Base-by-base conservation (phyloP, 352 stramenopile genomes). In the Chrysophaeum taylorii region DNA sequence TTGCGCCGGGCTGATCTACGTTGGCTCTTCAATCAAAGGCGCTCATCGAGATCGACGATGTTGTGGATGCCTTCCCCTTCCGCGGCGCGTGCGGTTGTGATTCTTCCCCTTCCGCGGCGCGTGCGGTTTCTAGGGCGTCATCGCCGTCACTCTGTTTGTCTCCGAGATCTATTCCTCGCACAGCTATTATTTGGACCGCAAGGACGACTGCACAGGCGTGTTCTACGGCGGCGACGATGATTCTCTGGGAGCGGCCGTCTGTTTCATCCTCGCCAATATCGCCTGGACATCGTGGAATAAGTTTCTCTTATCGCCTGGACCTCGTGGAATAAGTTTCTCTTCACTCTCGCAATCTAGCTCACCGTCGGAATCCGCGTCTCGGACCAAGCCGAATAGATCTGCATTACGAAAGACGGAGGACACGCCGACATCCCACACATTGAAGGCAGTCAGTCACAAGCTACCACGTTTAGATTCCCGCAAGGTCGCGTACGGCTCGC, bases 31-130 rank as follows among this genome's bases (percentile, higher is more conserved):
- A 14, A 68, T 41, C n/a, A 33, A 79, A 0, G 68, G 82, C 68
- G 33, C 60, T 77, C 37, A 38, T 81, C n/a, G 48, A 79, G 35
- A 88, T 92, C 77, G 86, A 92, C 78, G 86, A 92, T 71, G 84
- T 85, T 27, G 86, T 92, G 33, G 84, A 91, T 77, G 86, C 87
- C 64, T 77, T 91, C 48, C 82, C 85, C 64, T 84, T 92, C 35
- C 82, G 87, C 69, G 45, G 79, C 25, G 81, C 76, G 67, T 81
- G 75, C n/a, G n/a, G n/a, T n/a, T n/a, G n/a, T n/a, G n/a, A n/a
- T n/a, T n/a, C n/a, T n/a, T n/a, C n/a, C n/a, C n/a, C n/a, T n/a
- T n/a, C n/a, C 85, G 90, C 70, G 81, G 87, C 61, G 82, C 75
- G 38, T 88, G 82, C 72, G 86, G 86, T 52, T 81, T 84, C 9